Evolutionary conservation across 31 red algal species (phyloP).

Genomic region (Bonnemaisonia californica): DNA sequence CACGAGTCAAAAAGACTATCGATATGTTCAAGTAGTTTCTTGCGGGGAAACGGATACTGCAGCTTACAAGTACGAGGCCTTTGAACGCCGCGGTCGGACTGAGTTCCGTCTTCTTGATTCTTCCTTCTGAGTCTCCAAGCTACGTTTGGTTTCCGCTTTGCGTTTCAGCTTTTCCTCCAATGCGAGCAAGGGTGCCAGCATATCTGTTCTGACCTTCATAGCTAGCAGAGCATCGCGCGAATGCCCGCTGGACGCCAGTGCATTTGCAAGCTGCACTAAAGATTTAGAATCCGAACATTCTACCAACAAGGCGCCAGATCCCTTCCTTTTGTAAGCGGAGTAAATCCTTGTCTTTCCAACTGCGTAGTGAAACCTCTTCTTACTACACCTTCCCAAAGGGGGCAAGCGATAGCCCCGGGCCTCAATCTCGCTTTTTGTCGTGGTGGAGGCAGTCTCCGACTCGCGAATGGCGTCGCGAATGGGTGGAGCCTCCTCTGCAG

Average conservation of each 20-base stretch:
- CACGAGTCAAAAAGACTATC: too few species aligned
- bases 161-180: slow-evolving; percentile 30
- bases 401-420: slow-evolving; percentile 27
- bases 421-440: slow-evolving; percentile 32
- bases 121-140: slow-evolving; percentile 21
- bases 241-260: slow-evolving; percentile 1
- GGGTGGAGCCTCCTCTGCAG: slow-evolving; percentile 25
- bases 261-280: slow-evolving; percentile 34
- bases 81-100: slow-evolving; percentile 39
- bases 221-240: slow-evolving; percentile 14
- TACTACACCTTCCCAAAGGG: slow-evolving; percentile 47
- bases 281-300: slow-evolving; percentile 54
- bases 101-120: slow-evolving; percentile 57
- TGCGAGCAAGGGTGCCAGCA: slow-evolving; percentile 43
- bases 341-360: slow-evolving; percentile 56
- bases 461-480: slow-evolving; percentile 53
- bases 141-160: slow-evolving; percentile 18
- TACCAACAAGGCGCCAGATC: slow-evolving; percentile 45
- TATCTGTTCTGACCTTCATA: slow-evolving; percentile 27
- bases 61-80: slow-evolving; percentile 57
- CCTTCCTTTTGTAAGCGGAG: slow-evolving; percentile 64
- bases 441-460: slow-evolving; percentile 9
- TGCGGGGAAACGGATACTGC: too few species aligned
- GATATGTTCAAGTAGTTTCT: too few species aligned
- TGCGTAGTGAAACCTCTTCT: slow-evolving; percentile 53